Evolutionary conservation across 2,329 filamentous ascomycete species (phyloP).

Genomic region (Ceratocystis destructans): DNA sequence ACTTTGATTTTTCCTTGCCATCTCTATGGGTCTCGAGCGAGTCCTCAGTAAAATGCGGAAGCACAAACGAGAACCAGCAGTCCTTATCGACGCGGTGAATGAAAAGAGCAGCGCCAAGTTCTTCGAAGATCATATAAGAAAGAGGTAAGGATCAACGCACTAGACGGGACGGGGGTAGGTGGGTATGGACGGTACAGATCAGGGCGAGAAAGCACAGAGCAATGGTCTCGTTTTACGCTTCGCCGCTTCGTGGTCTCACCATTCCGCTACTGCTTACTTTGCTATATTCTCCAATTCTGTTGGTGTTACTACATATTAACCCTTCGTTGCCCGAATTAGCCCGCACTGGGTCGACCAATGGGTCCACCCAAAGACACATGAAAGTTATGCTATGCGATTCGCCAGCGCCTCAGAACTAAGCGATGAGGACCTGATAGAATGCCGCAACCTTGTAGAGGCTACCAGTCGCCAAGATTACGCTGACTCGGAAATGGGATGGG

Average conservation of each 20-base stretch:
- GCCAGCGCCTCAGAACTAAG: constrained; percentile 29
- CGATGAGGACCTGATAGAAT: constrained; percentile 36
- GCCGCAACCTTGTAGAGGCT: constrained; percentile 43
- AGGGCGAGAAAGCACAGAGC: not conserved
- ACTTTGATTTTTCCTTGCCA: not conserved
- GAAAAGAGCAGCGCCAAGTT: constrained; percentile 70
- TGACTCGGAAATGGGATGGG: constrained; percentile 49
- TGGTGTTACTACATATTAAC: not conserved
- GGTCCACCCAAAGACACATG: constrained; percentile 36
- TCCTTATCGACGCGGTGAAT: constrained; percentile 82
- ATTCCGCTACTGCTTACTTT: not conserved
- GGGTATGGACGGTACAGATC: not conserved
- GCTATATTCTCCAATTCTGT: not conserved
- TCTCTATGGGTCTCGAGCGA: constrained; percentile 15
- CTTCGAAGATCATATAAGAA: constrained; percentile 18
- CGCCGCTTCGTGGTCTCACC: not conserved
- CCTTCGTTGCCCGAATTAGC: constrained; percentile 5
- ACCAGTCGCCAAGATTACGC: constrained; percentile 55
- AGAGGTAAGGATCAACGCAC: constrained; percentile 13
- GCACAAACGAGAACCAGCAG: constrained; percentile 33
- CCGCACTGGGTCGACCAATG: constrained; percentile 30
- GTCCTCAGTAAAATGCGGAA: constrained; percentile 19
- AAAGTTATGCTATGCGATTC: constrained; percentile 34
- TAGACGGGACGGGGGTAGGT: not conserved
- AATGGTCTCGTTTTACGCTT: not conserved